Conservation (phyloP, 169 alveolate species). For the Plasmodium cynomolgi region DNA sequence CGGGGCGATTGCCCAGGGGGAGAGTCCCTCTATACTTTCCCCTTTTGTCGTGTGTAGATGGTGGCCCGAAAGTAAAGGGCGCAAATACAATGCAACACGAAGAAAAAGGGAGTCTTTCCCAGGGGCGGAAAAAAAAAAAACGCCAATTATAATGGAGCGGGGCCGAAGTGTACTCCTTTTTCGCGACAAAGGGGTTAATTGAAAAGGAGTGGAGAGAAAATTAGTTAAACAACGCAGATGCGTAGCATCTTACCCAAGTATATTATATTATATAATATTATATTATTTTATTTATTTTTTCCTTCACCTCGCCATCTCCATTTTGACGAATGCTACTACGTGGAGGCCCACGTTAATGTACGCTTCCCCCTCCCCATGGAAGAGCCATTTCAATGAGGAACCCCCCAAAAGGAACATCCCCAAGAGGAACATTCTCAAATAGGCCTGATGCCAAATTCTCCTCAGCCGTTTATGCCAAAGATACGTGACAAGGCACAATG, state of each 20-base stretch:
- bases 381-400: not conserved
- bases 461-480: not conserved
- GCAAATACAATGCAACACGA: not conserved
- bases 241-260: not conserved
- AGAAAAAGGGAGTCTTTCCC: not conserved
- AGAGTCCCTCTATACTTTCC: not conserved
- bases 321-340: not conserved
- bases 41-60: not conserved
- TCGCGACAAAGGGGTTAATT: not conserved
- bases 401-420: not conserved
- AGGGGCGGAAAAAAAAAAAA: not conserved
- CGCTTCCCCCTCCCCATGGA: not conserved
- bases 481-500: slow-evolving; percentile 75
- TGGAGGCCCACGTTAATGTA: not conserved
- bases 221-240: not conserved
- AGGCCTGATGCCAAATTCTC: not conserved
- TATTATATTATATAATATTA: not conserved
- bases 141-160: not conserved
- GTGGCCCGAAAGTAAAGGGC: not conserved
- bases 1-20: not conserved
- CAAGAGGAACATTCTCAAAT: not conserved
- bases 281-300: not conserved
- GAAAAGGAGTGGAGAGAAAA: not conserved
- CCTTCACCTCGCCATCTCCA: not conserved
- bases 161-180: not conserved